Evolutionary conservation across 116 monocot species (phyloP).

Genomic region (Phalaenopsis hybrid): DNA sequence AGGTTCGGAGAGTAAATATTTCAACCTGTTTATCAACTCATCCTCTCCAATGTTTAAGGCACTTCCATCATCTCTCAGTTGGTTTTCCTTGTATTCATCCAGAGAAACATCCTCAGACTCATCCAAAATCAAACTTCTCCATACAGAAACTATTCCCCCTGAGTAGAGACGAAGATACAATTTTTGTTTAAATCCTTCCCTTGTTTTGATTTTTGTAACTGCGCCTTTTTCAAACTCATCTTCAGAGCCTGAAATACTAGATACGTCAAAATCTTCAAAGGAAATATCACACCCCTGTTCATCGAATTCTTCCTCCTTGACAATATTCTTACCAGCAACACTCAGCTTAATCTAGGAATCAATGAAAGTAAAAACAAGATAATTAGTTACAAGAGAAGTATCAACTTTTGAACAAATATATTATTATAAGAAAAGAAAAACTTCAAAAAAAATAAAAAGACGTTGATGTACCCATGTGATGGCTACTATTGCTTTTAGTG

Average conservation of each 20-base stretch:
- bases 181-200: constrained; percentile 51
- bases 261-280: constrained; percentile 69
- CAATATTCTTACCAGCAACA: constrained; percentile 55
- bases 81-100: constrained; percentile 21
- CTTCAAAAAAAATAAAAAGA: not conserved
- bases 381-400: not conserved
- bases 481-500: not conserved
- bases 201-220: constrained; percentile 23
- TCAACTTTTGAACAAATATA: not conserved
- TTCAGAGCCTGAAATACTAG: constrained; percentile 91
- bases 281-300: constrained; percentile 33
- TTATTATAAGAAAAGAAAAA: not conserved
- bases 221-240: constrained; percentile 64
- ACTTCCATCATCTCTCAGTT: constrained; percentile 9
- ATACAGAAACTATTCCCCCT: constrained; percentile 63
- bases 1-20: constrained; percentile 51
- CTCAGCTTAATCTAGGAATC: constrained; percentile 69
- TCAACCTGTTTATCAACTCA: constrained; percentile 55
- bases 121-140: constrained; percentile 64
- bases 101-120: constrained; percentile 53
- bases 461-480: not conserved
- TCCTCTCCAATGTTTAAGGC: constrained; percentile 19
- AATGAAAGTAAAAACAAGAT: not conserved
- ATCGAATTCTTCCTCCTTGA: constrained; percentile 81
- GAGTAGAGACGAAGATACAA: constrained; percentile 47